Conservation (phyloP, 2,329 filamentous ascomycete species). For the Sarocladium strictum region DNA sequence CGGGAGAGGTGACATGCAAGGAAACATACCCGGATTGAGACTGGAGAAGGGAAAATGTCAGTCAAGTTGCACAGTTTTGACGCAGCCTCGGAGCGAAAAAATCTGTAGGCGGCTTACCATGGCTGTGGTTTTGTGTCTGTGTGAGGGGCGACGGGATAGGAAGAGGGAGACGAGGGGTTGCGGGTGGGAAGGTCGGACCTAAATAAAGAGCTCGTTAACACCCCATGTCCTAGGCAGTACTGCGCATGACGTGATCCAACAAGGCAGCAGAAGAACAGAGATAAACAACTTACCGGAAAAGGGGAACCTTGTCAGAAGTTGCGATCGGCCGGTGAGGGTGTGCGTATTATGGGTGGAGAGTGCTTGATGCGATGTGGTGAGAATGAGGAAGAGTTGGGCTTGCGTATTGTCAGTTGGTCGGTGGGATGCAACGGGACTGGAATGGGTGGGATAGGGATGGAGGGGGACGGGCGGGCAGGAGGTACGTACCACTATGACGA, state of each 20-base stretch:
- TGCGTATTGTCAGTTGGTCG: not conserved
- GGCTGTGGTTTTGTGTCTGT: slow-evolving; percentile 26
- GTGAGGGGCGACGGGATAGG: slow-evolving; percentile 11
- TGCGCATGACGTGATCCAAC: not conserved
- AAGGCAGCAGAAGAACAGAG: slow-evolving; percentile 1
- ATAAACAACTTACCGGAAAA: not conserved
- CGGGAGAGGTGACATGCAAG: not conserved
- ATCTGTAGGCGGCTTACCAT: slow-evolving; percentile 35
- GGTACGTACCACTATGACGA: slow-evolving; percentile 8
- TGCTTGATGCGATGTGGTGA: slow-evolving; percentile 4
- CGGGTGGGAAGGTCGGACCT: slow-evolving; percentile 6
- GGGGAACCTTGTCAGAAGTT: not conserved
- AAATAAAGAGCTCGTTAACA: slow-evolving; percentile 10
- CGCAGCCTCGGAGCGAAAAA: too few species aligned
- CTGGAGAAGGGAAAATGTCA: slow-evolving; percentile 27
- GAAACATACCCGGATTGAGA: slow-evolving; percentile 63
- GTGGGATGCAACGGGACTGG: slow-evolving; percentile 1
- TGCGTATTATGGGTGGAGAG: not conserved
- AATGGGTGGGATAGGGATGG: not conserved
- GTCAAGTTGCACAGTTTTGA: slow-evolving; percentile 11
- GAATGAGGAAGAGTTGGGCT: slow-evolving; percentile 8
- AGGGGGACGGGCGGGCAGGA: slow-evolving; percentile 1
- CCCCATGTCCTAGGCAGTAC: not conserved
- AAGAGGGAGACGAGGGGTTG: slow-evolving; percentile 8
- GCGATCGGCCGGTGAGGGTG: not conserved